Evolutionary conservation across 2,329 filamentous ascomycete genomes (phyloP).

Genomic region (Colletotrichum tropicale): DNA sequence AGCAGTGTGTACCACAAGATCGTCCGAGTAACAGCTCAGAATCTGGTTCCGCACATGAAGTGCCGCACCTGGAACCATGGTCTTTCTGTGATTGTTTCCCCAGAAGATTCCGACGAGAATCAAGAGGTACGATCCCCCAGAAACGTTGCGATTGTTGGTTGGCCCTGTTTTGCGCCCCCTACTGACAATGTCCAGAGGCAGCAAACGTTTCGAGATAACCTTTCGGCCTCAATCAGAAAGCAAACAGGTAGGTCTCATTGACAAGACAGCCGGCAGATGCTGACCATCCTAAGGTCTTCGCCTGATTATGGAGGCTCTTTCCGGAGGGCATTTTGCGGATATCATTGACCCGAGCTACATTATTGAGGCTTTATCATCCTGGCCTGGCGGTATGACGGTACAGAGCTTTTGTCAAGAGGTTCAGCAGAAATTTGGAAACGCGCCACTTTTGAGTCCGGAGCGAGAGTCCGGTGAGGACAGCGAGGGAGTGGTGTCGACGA

Average conservation of each 20-base stretch:
- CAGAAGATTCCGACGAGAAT: background rate
- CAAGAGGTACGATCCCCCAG: background rate
- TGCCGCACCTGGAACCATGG: background rate
- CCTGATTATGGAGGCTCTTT: slow-evolving; percentile 24
- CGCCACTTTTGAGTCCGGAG: background rate
- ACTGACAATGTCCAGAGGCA: background rate
- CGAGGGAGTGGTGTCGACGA: background rate
- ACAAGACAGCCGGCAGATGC: background rate
- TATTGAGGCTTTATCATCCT: background rate
- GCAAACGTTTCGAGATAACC: background rate
- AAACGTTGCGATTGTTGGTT: background rate
- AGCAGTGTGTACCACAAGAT: background rate
- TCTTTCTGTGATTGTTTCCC: background rate
- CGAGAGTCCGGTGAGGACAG: background rate
- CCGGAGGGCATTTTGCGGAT: background rate
- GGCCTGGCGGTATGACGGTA: background rate
- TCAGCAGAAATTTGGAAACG: background rate
- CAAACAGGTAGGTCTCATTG: background rate
- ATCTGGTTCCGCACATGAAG: background rate
- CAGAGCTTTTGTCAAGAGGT: background rate
- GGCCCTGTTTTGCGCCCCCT: background rate
- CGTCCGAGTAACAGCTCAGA: background rate
- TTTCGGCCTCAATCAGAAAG: background rate
- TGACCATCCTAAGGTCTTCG: slow-evolving; percentile 24
- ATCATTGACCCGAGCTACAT: background rate